Percentiles rank a stretch among this genome's conserved stretches.
Conservation (phyloP, 257 asterid genomes). For the Jaltomata sinuosa region DNA sequence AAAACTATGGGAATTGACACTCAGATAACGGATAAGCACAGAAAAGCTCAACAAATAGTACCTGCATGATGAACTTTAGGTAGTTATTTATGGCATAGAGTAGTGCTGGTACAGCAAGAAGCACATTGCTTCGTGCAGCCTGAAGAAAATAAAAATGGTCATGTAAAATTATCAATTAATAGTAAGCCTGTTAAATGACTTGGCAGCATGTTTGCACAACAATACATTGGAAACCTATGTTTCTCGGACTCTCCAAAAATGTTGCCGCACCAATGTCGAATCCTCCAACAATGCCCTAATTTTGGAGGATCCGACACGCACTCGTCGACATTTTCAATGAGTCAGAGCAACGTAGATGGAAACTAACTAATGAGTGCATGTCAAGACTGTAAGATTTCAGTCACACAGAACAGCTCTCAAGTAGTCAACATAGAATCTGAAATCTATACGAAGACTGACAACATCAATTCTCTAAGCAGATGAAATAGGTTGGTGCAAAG, state of each 20-base stretch:
- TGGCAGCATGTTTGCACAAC: background rate
- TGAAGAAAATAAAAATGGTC: constrained; percentile 23
- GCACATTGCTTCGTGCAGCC: constrained; percentile 84
- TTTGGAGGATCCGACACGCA: no score
- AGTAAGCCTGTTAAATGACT: background rate
- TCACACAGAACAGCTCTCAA: background rate
- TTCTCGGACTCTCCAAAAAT: no score
- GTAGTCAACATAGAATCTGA: background rate
- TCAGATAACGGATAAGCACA: background rate
- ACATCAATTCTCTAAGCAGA: background rate
- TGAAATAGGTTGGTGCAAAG: background rate
- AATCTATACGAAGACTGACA: background rate
- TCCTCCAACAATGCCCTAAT: no score
- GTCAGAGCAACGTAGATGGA: no score
- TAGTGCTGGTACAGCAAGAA: constrained; percentile 90
- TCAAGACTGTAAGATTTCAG: background rate
- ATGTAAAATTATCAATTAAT: background rate
- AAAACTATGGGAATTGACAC: background rate
- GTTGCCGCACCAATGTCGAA: no score
- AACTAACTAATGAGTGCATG: background rate
- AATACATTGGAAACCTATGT: constrained; percentile 1
- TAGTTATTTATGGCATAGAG: constrained; percentile 93
- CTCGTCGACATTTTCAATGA: no score
- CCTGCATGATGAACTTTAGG: constrained; percentile 94
- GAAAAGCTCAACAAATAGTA: constrained; percentile 11